phyloP scores from a whole-genome alignment of 148 eudicot genomes.

The Beta vulgaris region DNA sequence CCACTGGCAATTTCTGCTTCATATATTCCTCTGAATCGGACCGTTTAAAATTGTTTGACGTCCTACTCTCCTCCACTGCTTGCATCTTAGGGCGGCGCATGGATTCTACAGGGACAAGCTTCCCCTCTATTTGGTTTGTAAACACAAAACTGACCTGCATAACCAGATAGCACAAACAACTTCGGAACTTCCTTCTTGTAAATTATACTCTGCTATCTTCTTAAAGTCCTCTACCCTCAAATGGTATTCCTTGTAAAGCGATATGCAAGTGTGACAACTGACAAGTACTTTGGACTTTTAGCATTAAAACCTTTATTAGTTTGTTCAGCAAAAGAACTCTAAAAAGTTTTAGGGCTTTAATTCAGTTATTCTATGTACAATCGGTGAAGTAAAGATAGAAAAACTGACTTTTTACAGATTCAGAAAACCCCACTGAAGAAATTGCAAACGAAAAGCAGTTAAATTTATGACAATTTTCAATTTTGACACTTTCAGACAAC shows the following conservation, averaged over 20 bases:
- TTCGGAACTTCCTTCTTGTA: neutral
- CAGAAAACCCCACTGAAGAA: neutral
- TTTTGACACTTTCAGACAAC: neutral
- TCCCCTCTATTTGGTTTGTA: conserved; percentile 90
- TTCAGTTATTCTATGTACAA: neutral
- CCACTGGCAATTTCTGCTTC: conserved; percentile 21
- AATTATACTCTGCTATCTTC: neutral
- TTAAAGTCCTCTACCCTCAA: neutral
- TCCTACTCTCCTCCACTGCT: conserved; percentile 21
- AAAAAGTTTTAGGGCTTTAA: neutral
- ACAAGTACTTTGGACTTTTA: neutral
- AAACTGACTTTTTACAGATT: neutral
- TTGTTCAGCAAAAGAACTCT: too few species aligned
- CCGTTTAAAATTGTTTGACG: neutral
- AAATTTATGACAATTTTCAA: neutral
- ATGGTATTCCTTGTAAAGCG: neutral
- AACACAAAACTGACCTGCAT: conserved; percentile 89
- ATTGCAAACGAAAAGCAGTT: neutral
- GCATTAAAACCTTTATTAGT: neutral
- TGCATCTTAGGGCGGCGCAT: conserved; percentile 32
- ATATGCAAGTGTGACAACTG: neutral
- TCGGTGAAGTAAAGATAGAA: neutral
- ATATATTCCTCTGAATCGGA: conserved; percentile 30
- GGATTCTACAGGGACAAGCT: conserved; percentile 87
- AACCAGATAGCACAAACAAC: conserved; percentile 2